phyloP scores from a whole-genome alignment of 345 rosid species.

The Cardiospermum halicacabum region DNA sequence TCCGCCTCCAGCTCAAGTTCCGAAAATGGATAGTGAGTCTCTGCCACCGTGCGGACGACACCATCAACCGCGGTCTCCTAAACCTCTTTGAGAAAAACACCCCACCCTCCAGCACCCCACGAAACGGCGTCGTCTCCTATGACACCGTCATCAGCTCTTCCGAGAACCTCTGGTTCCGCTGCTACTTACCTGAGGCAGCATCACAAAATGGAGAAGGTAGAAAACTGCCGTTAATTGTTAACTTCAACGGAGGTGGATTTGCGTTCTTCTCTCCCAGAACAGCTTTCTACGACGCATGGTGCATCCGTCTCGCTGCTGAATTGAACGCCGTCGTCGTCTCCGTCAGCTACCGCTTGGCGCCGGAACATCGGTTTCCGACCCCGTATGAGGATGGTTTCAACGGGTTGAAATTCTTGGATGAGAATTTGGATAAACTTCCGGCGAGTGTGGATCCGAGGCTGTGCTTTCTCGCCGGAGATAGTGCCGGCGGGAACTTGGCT shows the following conservation, averaged over 20 bases:
- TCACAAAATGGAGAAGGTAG: not conserved
- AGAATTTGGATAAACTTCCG: slow-evolving; percentile 2
- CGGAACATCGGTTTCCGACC: slow-evolving; percentile 10
- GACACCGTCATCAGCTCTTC: slow-evolving; percentile 17
- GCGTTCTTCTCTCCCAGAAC: not conserved
- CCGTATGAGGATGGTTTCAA: slow-evolving; percentile 34
- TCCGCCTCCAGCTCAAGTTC: slow-evolving; percentile 9
- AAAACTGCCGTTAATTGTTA: not conserved
- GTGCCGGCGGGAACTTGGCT: slow-evolving; percentile 1
- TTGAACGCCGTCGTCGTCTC: not conserved
- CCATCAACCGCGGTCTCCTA: slow-evolving; percentile 22
- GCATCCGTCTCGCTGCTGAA: not conserved
- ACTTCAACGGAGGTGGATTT: slow-evolving; percentile 7
- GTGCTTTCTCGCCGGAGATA: slow-evolving; percentile 3
- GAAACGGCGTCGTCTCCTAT: slow-evolving; percentile 20
- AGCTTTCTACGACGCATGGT: not conserved
- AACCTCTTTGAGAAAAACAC: slow-evolving; percentile 19
- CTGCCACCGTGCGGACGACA: slow-evolving; percentile 22
- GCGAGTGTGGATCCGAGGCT: not conserved
- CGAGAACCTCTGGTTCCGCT: slow-evolving; percentile 26
- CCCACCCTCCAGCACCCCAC: slow-evolving; percentile 13
- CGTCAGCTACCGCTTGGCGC: not conserved
- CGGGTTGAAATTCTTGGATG: slow-evolving; percentile 26
- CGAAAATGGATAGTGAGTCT: slow-evolving; percentile 2
- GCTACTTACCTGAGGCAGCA: not conserved